A percentile compares a stretch with the other conserved stretches of the same genome.
phyloP scores from a whole-genome alignment of 768 basidiomycete species.

The Russula compacta region DNA sequence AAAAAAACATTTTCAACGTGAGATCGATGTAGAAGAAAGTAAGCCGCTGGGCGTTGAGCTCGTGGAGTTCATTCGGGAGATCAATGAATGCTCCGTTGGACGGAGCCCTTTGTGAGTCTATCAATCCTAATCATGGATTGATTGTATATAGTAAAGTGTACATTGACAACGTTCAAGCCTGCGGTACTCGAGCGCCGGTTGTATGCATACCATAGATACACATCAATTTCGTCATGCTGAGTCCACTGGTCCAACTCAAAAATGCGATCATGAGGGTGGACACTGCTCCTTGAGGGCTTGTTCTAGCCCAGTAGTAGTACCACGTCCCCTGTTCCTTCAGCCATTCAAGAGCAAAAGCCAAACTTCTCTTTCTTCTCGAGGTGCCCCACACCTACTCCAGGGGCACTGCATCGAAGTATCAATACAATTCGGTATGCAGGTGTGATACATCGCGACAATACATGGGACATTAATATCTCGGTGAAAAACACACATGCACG shows the following conservation, averaged over 20 bases:
- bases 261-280: too few relatives aligned
- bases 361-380: neutral
- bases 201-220: too few relatives aligned
- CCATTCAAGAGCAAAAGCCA: neutral
- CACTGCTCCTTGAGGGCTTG: neutral
- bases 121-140: neutral
- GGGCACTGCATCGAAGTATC: neutral
- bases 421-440: conserved; percentile 4
- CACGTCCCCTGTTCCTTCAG: neutral
- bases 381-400: neutral
- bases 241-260: too few relatives aligned
- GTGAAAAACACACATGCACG: neutral
- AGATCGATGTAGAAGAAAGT: neutral
- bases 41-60: neutral
- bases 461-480: conserved; percentile 8
- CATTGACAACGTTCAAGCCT: neutral
- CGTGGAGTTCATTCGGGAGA: neutral
- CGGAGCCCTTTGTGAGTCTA: neutral
- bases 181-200: too few relatives aligned
- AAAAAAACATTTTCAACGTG: neutral
- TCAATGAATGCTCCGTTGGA: neutral
- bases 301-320: neutral
- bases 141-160: neutral
- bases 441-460: conserved; percentile 14
- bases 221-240: too few relatives aligned